A percentile compares a stretch with the other conserved stretches of the same genome.
Conservation (phyloP, 768 basidiomycete genomes). For the Cyathus striatus region DNA sequence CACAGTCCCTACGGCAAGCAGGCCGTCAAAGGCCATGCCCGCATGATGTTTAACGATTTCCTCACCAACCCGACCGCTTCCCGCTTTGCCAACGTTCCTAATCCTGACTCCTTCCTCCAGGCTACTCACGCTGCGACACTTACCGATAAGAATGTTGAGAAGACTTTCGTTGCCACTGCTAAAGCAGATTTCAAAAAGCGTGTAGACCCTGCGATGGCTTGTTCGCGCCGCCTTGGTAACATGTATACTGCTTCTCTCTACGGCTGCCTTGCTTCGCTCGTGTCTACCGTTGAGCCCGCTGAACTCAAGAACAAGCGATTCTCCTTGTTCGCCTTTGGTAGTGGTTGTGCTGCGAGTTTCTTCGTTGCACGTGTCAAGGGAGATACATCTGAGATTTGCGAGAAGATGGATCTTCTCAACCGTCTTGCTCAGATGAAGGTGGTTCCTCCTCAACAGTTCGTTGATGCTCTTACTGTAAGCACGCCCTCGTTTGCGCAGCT, state of each 20-base stretch:
- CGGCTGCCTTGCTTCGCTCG: constrained; percentile 85
- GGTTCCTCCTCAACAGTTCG: constrained; percentile 88
- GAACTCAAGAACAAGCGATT: constrained; percentile 79
- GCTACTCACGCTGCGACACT: constrained; percentile 70
- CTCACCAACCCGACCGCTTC: constrained; percentile 66
- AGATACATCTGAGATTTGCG: constrained; percentile 74
- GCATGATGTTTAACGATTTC: constrained; percentile 92
- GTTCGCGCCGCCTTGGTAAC: constrained; percentile 91
- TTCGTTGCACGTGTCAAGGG: constrained; percentile 85
- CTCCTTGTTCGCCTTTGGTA: constrained; percentile 95
- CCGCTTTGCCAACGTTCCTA: constrained; percentile 64
- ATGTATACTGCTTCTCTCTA: constrained; percentile 98
- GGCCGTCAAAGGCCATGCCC: constrained; percentile 94
- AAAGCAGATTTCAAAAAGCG: constrained; percentile 71
- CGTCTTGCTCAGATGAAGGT: constrained; percentile 85
- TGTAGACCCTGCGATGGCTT: constrained; percentile 79
- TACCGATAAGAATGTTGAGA: constrained; percentile 93
- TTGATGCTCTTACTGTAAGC: constrained; percentile 71
- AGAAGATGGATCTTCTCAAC: constrained; percentile 76
- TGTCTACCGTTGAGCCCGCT: constrained; percentile 67
- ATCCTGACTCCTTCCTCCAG: constrained; percentile 65
- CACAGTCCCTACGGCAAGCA: constrained; percentile 99
- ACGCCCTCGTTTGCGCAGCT: constrained; percentile 6
- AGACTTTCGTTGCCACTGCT: constrained; percentile 81
- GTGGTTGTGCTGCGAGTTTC: constrained; percentile 93